Evolutionary conservation across 495 filamentous ascomycete species (phyloP).

Genomic region (Penicillium antarcticum): DNA sequence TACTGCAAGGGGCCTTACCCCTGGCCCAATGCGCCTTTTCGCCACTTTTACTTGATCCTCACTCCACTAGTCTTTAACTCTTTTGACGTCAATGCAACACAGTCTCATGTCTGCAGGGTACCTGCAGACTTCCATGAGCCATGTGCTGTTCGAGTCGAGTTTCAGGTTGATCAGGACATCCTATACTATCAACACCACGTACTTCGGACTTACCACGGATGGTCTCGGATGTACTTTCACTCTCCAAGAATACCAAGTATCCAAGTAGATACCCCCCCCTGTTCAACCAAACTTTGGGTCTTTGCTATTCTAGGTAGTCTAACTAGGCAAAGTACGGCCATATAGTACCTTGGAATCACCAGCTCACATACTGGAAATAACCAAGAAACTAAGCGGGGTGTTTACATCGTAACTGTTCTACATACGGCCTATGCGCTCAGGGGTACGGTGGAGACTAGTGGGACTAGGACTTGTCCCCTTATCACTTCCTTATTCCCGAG

Average conservation of each 20-base stretch:
- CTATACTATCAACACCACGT: too few relatives aligned
- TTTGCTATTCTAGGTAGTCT: neutral
- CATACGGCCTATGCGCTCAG: slow-evolving; percentile 4
- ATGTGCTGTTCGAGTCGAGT: slow-evolving; percentile 16
- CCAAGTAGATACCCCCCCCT: too few relatives aligned
- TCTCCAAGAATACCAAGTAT: neutral
- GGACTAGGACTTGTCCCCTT: neutral
- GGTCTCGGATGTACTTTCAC: neutral
- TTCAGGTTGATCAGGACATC: slow-evolving; percentile 12
- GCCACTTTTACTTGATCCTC: neutral
- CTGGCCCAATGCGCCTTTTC: slow-evolving; percentile 15
- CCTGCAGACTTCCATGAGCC: slow-evolving; percentile 26
- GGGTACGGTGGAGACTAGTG: neutral
- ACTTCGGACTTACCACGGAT: too few relatives aligned
- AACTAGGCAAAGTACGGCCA: too few relatives aligned
- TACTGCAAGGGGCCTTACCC: slow-evolving; percentile 20
- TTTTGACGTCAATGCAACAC: neutral
- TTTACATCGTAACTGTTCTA: neutral
- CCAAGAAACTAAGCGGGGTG: slow-evolving; percentile 11
- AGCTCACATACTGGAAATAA: too few relatives aligned
- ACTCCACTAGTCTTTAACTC: neutral
- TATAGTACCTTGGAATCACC: too few relatives aligned
- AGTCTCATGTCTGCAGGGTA: slow-evolving; percentile 10
- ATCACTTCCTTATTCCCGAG: neutral
- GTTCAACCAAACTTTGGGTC: neutral